Evolutionary conservation across 2,329 filamentous ascomycete genomes (phyloP).

Genomic region (Botrytis porri): DNA sequence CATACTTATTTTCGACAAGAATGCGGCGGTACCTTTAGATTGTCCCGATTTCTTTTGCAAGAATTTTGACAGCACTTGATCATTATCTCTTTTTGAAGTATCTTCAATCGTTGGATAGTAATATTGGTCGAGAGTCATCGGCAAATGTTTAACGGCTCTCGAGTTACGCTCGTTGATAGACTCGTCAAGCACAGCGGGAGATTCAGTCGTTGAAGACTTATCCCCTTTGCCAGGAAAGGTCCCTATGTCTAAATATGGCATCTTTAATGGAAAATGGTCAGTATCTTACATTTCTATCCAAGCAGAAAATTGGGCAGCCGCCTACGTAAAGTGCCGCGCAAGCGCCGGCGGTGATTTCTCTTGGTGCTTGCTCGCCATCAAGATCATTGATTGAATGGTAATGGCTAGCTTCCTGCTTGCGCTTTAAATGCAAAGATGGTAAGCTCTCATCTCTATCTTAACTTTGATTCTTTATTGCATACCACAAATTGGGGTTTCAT

Average conservation of each 20-base stretch:
- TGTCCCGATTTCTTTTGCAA: neutral
- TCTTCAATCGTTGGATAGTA: neutral
- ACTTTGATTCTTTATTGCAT: neutral
- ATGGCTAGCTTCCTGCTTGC: neutral
- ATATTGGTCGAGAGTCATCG: neutral
- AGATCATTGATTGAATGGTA: neutral
- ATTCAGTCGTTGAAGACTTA: neutral
- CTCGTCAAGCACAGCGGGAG: too few relatives aligned
- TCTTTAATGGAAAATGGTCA: neutral
- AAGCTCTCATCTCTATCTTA: neutral
- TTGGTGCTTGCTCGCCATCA: neutral
- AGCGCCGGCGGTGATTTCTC: neutral
- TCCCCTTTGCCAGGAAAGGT: neutral
- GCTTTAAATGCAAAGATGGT: neutral
- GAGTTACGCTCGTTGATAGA: neutral
- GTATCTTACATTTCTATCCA: neutral
- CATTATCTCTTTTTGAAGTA: neutral
- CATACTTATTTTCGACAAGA: neutral
- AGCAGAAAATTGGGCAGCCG: neutral
- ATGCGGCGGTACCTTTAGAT: neutral
- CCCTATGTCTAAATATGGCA: neutral
- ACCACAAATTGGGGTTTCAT: conserved; percentile 1
- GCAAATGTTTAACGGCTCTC: neutral
- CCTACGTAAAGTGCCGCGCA: neutral
- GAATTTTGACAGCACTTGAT: neutral